Evolutionary conservation across 2,329 filamentous ascomycete genomes (phyloP).

Genomic region (Biscogniauxia marginata): DNA sequence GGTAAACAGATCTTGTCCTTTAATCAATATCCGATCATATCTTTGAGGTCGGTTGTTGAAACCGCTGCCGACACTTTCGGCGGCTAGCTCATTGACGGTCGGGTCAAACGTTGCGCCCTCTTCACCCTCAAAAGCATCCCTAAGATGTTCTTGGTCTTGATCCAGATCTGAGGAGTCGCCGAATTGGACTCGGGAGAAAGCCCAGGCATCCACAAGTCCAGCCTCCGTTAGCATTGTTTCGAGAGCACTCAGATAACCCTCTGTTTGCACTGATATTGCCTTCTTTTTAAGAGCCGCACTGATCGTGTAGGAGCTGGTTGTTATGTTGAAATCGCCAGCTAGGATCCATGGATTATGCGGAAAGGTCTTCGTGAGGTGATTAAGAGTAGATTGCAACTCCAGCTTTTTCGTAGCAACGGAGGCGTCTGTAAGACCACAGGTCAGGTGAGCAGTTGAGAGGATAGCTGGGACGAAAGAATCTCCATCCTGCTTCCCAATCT

Average conservation of each 20-base stretch:
- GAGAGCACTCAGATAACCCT: constrained; percentile 42
- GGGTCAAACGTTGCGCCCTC: constrained; percentile 66
- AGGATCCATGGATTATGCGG: constrained; percentile 51
- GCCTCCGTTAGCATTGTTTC: constrained; percentile 45
- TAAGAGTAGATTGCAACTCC: constrained; percentile 52
- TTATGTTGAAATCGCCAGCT: constrained; percentile 64
- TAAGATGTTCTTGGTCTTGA: constrained; percentile 16
- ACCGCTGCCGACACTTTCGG: constrained; percentile 45
- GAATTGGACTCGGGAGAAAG: constrained; percentile 42
- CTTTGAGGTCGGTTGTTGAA: constrained; percentile 58
- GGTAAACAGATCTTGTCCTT: constrained; percentile 38
- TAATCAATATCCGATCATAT: constrained; percentile 63
- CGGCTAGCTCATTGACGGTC: constrained; percentile 53
- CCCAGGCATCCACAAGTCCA: constrained; percentile 54
- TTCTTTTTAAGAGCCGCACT: constrained; percentile 50
- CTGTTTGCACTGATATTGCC: constrained; percentile 51
- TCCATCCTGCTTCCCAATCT: constrained; percentile 27
- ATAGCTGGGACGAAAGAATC: constrained; percentile 40
- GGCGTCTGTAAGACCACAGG: constrained; percentile 58
- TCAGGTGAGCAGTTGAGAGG: constrained; percentile 60
- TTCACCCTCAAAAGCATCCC: constrained; percentile 54
- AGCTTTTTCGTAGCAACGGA: constrained; percentile 55
- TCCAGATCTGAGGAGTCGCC: constrained; percentile 40
- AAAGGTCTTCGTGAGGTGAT: constrained; percentile 43
- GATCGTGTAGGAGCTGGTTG: constrained; percentile 57